These are phyloP conservation scores for Mrakia frigida DNA, from an alignment of 768 basidiomycete species.

Conservation along the genomic window DNA sequence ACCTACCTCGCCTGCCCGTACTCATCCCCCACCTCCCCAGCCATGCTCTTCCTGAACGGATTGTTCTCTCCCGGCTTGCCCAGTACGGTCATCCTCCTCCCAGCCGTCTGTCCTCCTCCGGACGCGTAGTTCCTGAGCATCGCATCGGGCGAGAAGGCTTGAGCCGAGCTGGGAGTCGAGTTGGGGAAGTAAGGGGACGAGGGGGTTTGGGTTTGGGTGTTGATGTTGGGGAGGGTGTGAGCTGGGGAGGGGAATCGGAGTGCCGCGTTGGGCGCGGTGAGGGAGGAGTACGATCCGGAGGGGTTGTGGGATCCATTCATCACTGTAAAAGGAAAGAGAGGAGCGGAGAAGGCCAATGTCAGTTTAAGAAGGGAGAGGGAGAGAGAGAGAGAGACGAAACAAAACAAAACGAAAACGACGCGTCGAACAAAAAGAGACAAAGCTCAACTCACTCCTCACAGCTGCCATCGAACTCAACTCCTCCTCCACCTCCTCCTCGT, in stretches of 20 bases:
- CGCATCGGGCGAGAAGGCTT: slow-evolving; percentile 7
- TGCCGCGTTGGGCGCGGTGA: background rate
- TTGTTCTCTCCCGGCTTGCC: slow-evolving; percentile 21
- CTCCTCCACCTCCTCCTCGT: slow-evolving; percentile 16
- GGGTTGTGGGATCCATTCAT: background rate
- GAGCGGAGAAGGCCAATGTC: too few species aligned
- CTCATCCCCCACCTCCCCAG: background rate
- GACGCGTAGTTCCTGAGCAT: slow-evolving; percentile 16
- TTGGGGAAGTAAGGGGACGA: background rate
- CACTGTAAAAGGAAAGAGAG: background rate
- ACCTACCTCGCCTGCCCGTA: background rate
- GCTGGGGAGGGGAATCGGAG: background rate
- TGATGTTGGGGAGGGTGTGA: background rate
- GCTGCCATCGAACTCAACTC: slow-evolving; percentile 41
- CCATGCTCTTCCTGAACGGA: slow-evolving; percentile 22
- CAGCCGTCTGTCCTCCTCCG: background rate
- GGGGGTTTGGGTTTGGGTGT: background rate
- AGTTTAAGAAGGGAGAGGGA: background rate
- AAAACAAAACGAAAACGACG: background rate
- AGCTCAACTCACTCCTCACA: slow-evolving; percentile 37
- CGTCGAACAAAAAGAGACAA: too few species aligned
- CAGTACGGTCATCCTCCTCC: background rate
- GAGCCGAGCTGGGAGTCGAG: background rate
- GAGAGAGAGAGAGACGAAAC: background rate
- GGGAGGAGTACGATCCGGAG: background rate